Base-by-base conservation (phyloP, 768 basidiomycete species). In the Leccinum olivaceopallidum region DNA sequence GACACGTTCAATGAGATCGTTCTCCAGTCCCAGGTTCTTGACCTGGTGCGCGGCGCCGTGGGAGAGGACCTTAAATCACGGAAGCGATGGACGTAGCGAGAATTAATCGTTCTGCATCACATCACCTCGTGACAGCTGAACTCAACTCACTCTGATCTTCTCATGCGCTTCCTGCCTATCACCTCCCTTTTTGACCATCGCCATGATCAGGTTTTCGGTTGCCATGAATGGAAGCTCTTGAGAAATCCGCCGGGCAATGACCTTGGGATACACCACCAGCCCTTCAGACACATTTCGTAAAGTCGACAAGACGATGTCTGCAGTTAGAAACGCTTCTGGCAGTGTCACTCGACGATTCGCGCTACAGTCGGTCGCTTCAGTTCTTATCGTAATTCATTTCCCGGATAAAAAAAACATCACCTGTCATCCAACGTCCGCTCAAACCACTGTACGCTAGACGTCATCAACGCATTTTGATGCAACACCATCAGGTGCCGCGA, bases 211-310 rank as follows among this genome's bases (percentile, higher is more conserved):
- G 75, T 99, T 99, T 76, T 99, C 97, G 2, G 97, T 99, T 5
- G 96, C 95, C 97, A 99, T 98, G 83, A 98, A 98, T 1, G 97
- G 97, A 36, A 99, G 83, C 74, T 99, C 97, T 74, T 98, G 93
- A 3, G 87, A 75, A 73, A 99, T 95, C 39, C 94, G 87, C 47
- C 94, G 86, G 10, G 83, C 92, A 64, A 99, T 98, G 62, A 99
- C 96, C 73, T 85, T 89, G 10, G 97, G 97, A 75, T 98, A 98
- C 58, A 99, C 95, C n/a, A 98, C 95, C n/a, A 99, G 83, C 0
- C 96, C 97, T 76, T 98, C 97, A 3, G 91, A 92, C 69, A 99
- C 89, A 74, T 98, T 98, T 72, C 96, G 95, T 24, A 99, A 81
- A 22, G 95, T 98, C 61, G 92, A 93, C 12, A 98, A 83, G 51